Evolutionary conservation across 192 early-diverging fungal species (phyloP).

Genomic region (Podochytrium sp.): DNA sequence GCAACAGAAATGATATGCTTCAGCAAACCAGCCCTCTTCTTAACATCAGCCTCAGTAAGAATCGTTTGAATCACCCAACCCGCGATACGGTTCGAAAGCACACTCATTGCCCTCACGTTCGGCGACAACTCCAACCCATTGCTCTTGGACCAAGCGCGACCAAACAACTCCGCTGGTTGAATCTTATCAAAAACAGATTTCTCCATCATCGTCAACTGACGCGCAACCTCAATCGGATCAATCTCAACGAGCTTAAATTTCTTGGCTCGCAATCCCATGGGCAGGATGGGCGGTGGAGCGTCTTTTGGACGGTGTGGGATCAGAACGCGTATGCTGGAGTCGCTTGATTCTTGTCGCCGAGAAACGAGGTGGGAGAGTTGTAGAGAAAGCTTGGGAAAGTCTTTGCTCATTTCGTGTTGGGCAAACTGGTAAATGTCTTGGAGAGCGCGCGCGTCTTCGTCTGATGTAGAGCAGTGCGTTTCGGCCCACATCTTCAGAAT

Average conservation of each 20-base stretch:
- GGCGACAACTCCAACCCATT: conserved; percentile 56
- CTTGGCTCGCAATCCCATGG: conserved; percentile 53
- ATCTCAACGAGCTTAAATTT: conserved; percentile 84
- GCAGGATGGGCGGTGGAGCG: conserved; percentile 78
- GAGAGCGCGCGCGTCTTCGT: conserved; percentile 66
- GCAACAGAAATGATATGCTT: conserved; percentile 58
- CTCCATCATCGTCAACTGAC: conserved; percentile 95
- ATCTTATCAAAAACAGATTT: conserved; percentile 81
- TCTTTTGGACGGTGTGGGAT: conserved; percentile 25
- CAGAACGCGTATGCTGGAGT: conserved; percentile 24
- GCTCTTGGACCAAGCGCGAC: conserved; percentile 81
- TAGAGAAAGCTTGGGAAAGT: conserved; percentile 50
- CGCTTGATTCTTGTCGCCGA: conserved; percentile 64
- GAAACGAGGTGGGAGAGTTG: conserved; percentile 82
- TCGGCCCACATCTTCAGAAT: conserved; percentile 97
- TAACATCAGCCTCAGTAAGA: conserved; percentile 65
- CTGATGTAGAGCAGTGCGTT: conserved; percentile 81
- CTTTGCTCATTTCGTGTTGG: conserved; percentile 59
- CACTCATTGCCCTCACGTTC: conserved; percentile 89
- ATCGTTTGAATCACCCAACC: conserved; percentile 89
- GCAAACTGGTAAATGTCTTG: conserved; percentile 77
- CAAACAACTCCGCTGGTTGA: conserved; percentile 85
- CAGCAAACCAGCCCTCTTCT: conserved; percentile 48
- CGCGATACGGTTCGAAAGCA: conserved; percentile 82
- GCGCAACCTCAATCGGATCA: conserved; percentile 88